Evolutionary conservation across 2,329 filamentous ascomycete genomes (phyloP).

Genomic region (Akanthomyces lecanii): DNA sequence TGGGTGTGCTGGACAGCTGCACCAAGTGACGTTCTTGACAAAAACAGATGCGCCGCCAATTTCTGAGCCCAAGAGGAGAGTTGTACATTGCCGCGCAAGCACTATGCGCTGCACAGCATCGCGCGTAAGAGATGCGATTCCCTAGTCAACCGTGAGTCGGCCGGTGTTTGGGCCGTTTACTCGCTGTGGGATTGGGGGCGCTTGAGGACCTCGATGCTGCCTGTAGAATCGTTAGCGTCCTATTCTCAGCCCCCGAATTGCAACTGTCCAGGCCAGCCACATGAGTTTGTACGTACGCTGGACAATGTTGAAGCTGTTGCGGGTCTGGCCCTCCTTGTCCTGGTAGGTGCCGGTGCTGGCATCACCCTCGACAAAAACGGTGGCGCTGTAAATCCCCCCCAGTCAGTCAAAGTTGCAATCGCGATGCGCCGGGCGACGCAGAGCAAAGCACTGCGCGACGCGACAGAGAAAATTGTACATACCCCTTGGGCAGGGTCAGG

Average conservation of each 20-base stretch:
- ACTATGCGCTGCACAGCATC: neutral
- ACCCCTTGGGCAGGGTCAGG: constrained; percentile 78
- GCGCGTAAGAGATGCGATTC: neutral
- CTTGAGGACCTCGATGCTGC: constrained; percentile 43
- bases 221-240: constrained; percentile 25
- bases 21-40: neutral
- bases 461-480: constrained; percentile 34
- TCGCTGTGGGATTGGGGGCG: constrained; percentile 33
- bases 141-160: neutral
- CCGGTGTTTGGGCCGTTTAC: constrained; percentile 8
- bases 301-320: constrained; percentile 61
- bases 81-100: constrained; percentile 3
- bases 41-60: neutral
- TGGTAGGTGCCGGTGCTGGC: constrained; percentile 64
- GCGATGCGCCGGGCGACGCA: neutral
- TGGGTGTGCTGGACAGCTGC: neutral
- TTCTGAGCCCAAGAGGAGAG: neutral
- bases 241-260: neutral
- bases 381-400: constrained; percentile 50
- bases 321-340: constrained; percentile 65
- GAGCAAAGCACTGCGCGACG: neutral
- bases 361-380: constrained; percentile 82
- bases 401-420: neutral
- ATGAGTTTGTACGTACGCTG: constrained; percentile 66
- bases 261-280: neutral